phyloP scores from a whole-genome alignment of 2,329 filamentous ascomycete species.

The Paecilomyces variotii region DNA sequence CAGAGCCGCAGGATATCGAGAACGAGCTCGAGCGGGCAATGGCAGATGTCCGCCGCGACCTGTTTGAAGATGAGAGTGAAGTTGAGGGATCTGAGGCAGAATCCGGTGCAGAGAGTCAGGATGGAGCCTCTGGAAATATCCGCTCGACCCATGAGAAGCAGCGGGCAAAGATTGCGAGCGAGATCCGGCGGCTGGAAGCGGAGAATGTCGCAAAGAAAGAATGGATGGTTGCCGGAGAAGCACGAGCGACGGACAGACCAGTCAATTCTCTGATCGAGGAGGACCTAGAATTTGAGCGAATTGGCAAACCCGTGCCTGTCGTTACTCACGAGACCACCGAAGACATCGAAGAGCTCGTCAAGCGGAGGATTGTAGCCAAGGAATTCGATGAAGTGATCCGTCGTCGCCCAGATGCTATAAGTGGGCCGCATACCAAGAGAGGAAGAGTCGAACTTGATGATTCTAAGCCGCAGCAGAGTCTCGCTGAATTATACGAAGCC shows the following conservation, averaged over 20 bases:
- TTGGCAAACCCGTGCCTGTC: conserved; percentile 88
- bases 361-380: conserved; percentile 77
- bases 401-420: conserved; percentile 66
- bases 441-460: conserved; percentile 78
- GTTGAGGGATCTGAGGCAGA: conserved; percentile 63
- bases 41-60: conserved; percentile 74
- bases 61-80: conserved; percentile 70
- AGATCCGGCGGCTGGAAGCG: conserved; percentile 85
- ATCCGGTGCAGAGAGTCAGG: conserved; percentile 26
- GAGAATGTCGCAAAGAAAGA: conserved; percentile 82
- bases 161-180: conserved; percentile 75
- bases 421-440: conserved; percentile 55
- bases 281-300: conserved; percentile 90
- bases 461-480: conserved; percentile 73
- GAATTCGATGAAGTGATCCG: conserved; percentile 90
- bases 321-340: conserved; percentile 88
- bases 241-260: conserved; percentile 70
- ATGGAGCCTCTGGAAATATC: conserved; percentile 12
- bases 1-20: conserved; percentile 42
- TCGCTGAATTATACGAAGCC: conserved; percentile 91
- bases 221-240: conserved; percentile 87
- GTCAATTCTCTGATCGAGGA: conserved; percentile 89
- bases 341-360: conserved; percentile 87
- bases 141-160: conserved; percentile 75
- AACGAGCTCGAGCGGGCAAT: conserved; percentile 75